Conservation (phyloP, 208 protist genomes). For the Leishmania mexicana region DNA sequence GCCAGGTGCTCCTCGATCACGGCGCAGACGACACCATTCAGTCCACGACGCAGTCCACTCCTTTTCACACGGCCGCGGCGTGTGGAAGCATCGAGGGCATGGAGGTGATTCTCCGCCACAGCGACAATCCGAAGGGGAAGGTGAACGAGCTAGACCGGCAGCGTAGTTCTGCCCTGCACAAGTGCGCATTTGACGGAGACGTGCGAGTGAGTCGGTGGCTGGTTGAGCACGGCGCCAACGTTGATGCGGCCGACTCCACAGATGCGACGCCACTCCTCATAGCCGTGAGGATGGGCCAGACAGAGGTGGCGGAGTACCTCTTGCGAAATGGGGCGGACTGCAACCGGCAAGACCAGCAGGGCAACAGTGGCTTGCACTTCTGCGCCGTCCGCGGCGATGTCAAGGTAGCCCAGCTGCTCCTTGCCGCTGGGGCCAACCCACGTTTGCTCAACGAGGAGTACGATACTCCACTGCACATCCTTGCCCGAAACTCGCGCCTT, state of each 20-base stretch:
- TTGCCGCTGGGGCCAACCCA: conserved; percentile 55
- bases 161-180: conserved; percentile 85
- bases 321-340: conserved; percentile 67
- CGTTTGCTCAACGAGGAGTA: conserved; percentile 76
- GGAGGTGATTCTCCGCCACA: conserved; percentile 80
- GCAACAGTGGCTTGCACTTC: conserved; percentile 86
- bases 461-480: conserved; percentile 86
- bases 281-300: conserved; percentile 91
- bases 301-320: conserved; percentile 76
- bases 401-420: conserved; percentile 75
- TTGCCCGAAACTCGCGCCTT: conserved; percentile 70
- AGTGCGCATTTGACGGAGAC: conserved; percentile 91
- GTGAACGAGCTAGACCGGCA: conserved; percentile 89
- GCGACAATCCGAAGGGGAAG: conserved; percentile 58
- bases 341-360: conserved; percentile 70
- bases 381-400: conserved; percentile 88
- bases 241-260: conserved; percentile 74
- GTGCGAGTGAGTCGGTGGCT: conserved; percentile 88
- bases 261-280: conserved; percentile 86
- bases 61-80: conserved; percentile 89
- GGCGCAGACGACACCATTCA: conserved; percentile 84
- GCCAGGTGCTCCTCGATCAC: conserved; percentile 78
- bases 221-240: conserved; percentile 83
- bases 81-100: conserved; percentile 91
- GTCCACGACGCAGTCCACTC: conserved; percentile 85